Conservation (phyloP, 345 rosid genomes). For the Chamaenerion angustifolium region DNA sequence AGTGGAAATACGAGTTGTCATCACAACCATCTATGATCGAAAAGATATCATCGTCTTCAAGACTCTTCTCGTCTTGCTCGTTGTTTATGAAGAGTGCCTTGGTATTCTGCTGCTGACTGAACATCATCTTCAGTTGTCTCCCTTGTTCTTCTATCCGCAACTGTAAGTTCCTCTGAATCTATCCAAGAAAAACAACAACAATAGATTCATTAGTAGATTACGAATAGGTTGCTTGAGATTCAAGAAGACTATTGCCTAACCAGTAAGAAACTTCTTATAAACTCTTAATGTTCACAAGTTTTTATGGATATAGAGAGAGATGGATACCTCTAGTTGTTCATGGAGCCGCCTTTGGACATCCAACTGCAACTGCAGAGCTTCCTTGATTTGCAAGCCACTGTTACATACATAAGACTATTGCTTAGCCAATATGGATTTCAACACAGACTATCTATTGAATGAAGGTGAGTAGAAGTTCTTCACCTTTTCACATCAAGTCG, state of each 20-base stretch:
- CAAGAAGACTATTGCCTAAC: too few species aligned
- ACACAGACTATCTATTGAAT: too few species aligned
- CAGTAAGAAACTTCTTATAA: too few species aligned
- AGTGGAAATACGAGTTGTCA: constrained; percentile 28
- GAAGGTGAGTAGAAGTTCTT: neutral
- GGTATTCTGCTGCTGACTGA: constrained; percentile 64
- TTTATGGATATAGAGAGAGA: too few species aligned
- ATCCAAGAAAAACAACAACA: neutral
- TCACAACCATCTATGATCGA: constrained; percentile 30
- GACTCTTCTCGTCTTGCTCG: constrained; percentile 16
- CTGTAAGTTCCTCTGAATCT: constrained; percentile 90
- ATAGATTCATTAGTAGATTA: too few species aligned
- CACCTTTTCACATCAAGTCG: constrained; percentile 7
- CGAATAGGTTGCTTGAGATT: too few species aligned
- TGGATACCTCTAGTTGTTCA: constrained; percentile 84
- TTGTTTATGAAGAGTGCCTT: constrained; percentile 16
- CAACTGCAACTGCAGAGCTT: constrained; percentile 66
- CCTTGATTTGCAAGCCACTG: constrained; percentile 61
- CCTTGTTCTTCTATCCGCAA: constrained; percentile 96
- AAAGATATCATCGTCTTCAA: constrained; percentile 28
- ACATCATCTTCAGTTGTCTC: constrained; percentile 86
- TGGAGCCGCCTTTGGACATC: constrained; percentile 87
- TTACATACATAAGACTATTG: constrained; percentile 5
- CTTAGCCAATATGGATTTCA: neutral
- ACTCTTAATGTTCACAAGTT: too few species aligned